Evolutionary conservation across 2,329 filamentous ascomycete genomes (phyloP), one percentile per base, ranked within the genome.

Genomic region (Colletotrichum shisoi): DNA sequence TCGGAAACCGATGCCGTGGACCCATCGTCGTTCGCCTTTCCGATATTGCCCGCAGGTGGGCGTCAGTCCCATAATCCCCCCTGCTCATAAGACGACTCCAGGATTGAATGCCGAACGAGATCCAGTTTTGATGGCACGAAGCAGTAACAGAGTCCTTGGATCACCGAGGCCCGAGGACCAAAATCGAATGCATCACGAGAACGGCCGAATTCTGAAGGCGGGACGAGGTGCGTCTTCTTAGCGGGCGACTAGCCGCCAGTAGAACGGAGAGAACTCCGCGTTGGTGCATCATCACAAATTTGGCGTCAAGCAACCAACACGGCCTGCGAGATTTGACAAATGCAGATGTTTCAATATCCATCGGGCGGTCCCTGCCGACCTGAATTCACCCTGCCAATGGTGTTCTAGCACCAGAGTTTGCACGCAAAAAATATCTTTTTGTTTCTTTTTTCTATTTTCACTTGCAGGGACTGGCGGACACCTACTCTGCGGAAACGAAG

Each of bases 21-120:
- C 27, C 56, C 4, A 27, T 39, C n/a, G 17, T 27, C 4, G 4
- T 12, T 54, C 3, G 34, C 21, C 13, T 42, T 13, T 58, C 59
- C 59, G 63, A 52, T 15, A 53, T 63, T 13, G 13, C 53, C 63
- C 59, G 60, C 53, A 57, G 24, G 52, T 48, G 40, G 60, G 39
- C 34, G 17, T 13, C 13, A 34, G 7, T n/a, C 46, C 46, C 15
- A 21, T 19, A n/a, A 24, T 15, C 12, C 19, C 39, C 58, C 49
- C 49, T 24, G 51, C 24, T 17, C 4, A 19, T 19, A 24, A 39
- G 37, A 31, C 15, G 44, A 48, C 31, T 34, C 7, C 7, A 34
- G 19, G 19, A 39, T 46, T 5, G 4, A 12, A 31, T 34, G 34
- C 21, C 21, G 51, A 58, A 19, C 44, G 24, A 63, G 24, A 42